Conservation (phyloP, 1,139 yeast genomes). For the Protomyces inouyei region DNA sequence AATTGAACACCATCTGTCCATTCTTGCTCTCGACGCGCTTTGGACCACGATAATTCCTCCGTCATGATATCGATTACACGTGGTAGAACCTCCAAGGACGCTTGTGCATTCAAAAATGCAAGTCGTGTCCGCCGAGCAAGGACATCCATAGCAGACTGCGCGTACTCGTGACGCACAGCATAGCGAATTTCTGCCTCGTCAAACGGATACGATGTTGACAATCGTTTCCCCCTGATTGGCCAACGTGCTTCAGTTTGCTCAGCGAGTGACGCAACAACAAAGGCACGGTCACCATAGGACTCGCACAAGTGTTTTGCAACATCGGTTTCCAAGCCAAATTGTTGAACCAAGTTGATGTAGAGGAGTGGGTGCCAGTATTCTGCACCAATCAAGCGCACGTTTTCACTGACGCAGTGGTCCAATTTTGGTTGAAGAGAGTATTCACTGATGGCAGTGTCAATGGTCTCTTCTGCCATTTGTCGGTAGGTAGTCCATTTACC, state of each 20-base stretch:
- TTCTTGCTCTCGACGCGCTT: conserved; percentile 54
- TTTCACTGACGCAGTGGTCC: conserved; percentile 37
- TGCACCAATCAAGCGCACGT: conserved; percentile 67
- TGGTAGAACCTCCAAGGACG: conserved; percentile 75
- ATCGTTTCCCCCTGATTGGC: conserved; percentile 39
- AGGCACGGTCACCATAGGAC: conserved; percentile 86
- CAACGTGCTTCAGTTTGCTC: conserved; percentile 36
- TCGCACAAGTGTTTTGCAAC: conserved; percentile 78
- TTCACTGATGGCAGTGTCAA: conserved; percentile 62
- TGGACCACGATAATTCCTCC: conserved; percentile 69
- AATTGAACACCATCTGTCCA: conserved; percentile 40
- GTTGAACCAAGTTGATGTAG: conserved; percentile 75
- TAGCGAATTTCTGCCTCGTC: conserved; percentile 87
- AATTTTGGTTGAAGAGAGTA: conserved; percentile 44
- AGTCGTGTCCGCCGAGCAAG: conserved; percentile 89
- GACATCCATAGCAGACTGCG: conserved; percentile 84
- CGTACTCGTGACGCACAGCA: conserved; percentile 75
- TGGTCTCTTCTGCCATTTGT: conserved; percentile 95
- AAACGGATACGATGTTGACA: conserved; percentile 70
- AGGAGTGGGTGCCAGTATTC: conserved; percentile 59
- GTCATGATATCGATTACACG: conserved; percentile 84
- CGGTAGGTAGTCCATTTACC: conserved; percentile 99
- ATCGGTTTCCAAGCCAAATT: conserved; percentile 64
- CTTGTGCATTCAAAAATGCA: conserved; percentile 85
- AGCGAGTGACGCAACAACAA: conserved; percentile 57